These are phyloP conservation scores for Astraeus odoratus DNA, from an alignment of 768 basidiomycete genomes.

Conservation along the genomic window DNA sequence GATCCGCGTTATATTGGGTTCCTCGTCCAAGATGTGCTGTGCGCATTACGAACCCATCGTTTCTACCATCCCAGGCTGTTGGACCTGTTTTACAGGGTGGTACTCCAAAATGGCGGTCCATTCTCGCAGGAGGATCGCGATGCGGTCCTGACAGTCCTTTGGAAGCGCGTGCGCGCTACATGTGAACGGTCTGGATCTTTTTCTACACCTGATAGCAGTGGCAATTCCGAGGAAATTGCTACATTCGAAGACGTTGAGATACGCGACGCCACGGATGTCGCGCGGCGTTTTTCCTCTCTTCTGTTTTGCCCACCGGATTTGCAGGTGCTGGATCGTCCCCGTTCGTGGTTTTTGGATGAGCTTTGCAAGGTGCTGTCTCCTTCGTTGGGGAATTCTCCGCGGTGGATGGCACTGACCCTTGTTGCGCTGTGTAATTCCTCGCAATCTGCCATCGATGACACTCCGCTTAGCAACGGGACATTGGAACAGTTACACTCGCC, in stretches of 20 bases:
- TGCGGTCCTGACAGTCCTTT: conserved; percentile 30
- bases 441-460: neutral
- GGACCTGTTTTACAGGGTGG: conserved; percentile 34
- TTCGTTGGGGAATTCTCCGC: conserved; percentile 20
- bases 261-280: conserved; percentile 8
- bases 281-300: conserved; percentile 9
- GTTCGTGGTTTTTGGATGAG: neutral
- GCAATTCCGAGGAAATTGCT: neutral
- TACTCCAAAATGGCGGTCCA: conserved; percentile 22
- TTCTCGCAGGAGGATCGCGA: conserved; percentile 26
- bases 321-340: neutral
- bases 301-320: conserved; percentile 6
- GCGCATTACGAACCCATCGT: conserved; percentile 26
- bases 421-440: conserved; percentile 28
- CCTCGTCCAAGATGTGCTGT: conserved; percentile 29
- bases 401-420: conserved; percentile 39
- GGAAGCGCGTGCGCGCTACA: conserved; percentile 3
- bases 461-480: neutral
- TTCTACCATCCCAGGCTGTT: conserved; percentile 31
- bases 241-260: neutral
- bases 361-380: conserved; percentile 25
- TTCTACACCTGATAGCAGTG: neutral
- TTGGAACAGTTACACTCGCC: conserved; percentile 4
- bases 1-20: no score
- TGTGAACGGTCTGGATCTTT: neutral